Conservation (phyloP, 345 rosid species). For the Syzygium jambos region DNA sequence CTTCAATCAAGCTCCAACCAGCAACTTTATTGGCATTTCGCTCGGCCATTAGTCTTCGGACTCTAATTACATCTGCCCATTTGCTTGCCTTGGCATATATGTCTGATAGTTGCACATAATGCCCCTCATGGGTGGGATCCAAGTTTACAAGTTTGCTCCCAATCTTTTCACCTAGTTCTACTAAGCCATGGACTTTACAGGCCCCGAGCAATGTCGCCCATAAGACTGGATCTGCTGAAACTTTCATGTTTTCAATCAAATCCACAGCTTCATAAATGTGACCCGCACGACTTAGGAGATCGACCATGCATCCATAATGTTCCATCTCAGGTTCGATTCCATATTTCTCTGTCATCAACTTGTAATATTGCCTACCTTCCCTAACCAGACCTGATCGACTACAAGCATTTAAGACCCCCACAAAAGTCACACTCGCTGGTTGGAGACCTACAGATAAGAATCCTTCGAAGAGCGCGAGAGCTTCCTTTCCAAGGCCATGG, state of each 20-base stretch:
- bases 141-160: conserved; percentile 9
- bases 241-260: conserved; percentile 5
- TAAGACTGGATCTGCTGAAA: conserved; percentile 5
- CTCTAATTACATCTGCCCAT: conserved; percentile 14
- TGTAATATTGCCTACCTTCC: conserved; percentile 13
- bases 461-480: conserved; percentile 7
- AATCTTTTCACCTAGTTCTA: conserved; percentile 11
- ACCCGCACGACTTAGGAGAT: conserved; percentile 22
- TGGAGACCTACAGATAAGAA: conserved; percentile 8
- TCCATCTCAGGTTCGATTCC: conserved; percentile 19
- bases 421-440: conserved; percentile 14
- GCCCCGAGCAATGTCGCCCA: conserved; percentile 18
- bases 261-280: conserved; percentile 9
- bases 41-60: conserved; percentile 12
- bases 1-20: conserved; percentile 27
- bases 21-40: conserved; percentile 9
- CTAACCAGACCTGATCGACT: conserved; percentile 13
- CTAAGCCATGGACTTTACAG: conserved; percentile 17
- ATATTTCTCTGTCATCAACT: conserved; percentile 8
- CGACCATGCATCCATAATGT: conserved; percentile 25
- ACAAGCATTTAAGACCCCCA: conserved; percentile 19
- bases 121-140: conserved; percentile 17
- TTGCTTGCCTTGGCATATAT: conserved; percentile 20
- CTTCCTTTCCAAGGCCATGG: conserved; percentile 20
- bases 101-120: conserved; percentile 17